phyloP scores from a whole-genome alignment of 345 rosid species.

The Luvunga scandens region DNA sequence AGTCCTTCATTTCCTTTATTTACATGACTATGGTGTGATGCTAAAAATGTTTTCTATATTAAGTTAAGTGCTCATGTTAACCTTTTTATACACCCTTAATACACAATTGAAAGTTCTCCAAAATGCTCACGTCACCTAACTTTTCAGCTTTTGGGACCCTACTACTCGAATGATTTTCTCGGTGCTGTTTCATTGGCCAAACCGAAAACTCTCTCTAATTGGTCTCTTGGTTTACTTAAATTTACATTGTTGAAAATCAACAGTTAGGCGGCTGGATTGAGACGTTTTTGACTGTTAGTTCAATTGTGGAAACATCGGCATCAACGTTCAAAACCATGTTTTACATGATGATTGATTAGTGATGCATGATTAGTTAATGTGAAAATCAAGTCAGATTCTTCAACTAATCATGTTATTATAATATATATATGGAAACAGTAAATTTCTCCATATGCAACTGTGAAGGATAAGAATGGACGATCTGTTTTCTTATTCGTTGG shows the following conservation, averaged over 20 bases:
- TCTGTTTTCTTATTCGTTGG: constrained; percentile 1
- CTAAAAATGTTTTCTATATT: not conserved
- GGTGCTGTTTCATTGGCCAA: not conserved
- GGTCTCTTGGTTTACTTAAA: not conserved
- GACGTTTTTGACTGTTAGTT: not conserved
- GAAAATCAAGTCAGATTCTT: not conserved
- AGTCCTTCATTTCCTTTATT: constrained; percentile 14
- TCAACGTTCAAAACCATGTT: not conserved
- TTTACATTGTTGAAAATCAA: not conserved
- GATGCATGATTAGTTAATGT: not conserved
- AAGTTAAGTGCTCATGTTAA: constrained; percentile 10
- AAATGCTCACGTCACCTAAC: constrained; percentile 26
- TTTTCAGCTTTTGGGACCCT: constrained; percentile 28
- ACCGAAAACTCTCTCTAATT: not conserved
- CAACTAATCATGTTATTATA: not conserved
- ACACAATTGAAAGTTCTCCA: constrained; percentile 21
- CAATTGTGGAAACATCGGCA: not conserved
- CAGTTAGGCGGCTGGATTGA: not conserved
- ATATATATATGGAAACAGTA: not conserved
- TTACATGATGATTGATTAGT: not conserved
- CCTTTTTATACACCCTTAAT: constrained; percentile 5
- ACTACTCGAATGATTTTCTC: constrained; percentile 23
- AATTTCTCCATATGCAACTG: not conserved
- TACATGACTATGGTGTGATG: not conserved
- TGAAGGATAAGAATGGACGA: not conserved